phyloP scores from a whole-genome alignment of 2,329 filamentous ascomycete species.

The Cercospora janseana region DNA sequence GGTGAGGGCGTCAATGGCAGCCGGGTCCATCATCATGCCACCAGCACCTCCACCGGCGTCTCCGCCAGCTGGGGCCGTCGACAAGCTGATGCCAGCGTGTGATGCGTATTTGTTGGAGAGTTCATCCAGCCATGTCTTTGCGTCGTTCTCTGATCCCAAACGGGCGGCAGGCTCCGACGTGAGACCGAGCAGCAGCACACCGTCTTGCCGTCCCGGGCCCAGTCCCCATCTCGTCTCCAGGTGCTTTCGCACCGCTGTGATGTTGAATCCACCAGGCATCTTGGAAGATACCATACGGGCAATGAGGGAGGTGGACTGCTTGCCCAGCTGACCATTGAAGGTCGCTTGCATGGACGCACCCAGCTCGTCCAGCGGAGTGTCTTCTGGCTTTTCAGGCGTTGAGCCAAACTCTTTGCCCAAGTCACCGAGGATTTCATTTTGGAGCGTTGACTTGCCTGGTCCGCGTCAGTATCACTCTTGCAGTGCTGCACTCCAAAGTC shows the following conservation, averaged over 20 bases:
- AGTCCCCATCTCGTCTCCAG: conserved; percentile 92
- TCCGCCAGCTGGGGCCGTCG: conserved; percentile 67
- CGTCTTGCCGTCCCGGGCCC: conserved; percentile 81
- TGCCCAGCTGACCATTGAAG: conserved; percentile 98
- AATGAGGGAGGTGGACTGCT: conserved; percentile 90
- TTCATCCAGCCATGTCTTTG: conserved; percentile 87
- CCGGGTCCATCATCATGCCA: conserved; percentile 99
- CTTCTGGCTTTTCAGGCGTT: conserved; percentile 96
- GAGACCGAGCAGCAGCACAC: conserved; percentile 79
- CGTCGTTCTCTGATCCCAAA: conserved; percentile 84
- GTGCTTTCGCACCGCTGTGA: conserved; percentile 92
- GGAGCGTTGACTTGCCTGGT: conserved; percentile 91
- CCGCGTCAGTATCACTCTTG: conserved; percentile 2
- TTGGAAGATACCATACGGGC: conserved; percentile 96
- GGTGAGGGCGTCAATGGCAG: conserved; percentile 91
- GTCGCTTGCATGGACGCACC: conserved; percentile 94
- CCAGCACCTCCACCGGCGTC: conserved; percentile 69
- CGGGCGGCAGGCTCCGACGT: conserved; percentile 90
- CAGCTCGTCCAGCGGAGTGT: conserved; percentile 92
- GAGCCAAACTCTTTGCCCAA: conserved; percentile 97
- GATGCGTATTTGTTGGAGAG: conserved; percentile 86
- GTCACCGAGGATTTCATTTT: conserved; percentile 98
- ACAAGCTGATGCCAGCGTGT: conserved; percentile 77
- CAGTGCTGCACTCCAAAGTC: neutral
- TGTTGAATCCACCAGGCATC: conserved; percentile 99